These are phyloP conservation scores for Podospora comata DNA, from an alignment of 495 filamentous ascomycete species.

Conservation along the genomic window DNA sequence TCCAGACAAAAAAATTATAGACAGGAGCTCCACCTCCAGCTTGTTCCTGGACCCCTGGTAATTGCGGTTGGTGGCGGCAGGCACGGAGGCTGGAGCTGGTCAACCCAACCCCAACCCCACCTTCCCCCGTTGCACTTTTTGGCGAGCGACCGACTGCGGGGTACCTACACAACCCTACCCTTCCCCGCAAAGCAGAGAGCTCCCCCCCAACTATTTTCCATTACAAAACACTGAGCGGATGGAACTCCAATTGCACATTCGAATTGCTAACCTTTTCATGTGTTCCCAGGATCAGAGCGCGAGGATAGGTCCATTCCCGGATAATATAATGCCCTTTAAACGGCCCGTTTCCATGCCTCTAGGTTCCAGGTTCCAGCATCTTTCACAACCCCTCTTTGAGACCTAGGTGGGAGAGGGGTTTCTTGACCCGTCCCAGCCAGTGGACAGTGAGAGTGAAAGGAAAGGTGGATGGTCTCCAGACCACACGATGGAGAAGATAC, in stretches of 20 bases:
- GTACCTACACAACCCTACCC: background rate
- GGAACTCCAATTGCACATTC: background rate
- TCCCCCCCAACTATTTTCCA: background rate
- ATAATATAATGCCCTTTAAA: background rate
- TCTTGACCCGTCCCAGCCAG: background rate
- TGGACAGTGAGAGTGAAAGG: too few species aligned
- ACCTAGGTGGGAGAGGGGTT: background rate
- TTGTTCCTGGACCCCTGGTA: constrained; percentile 11
- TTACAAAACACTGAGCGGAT: background rate
- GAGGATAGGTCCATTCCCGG: background rate
- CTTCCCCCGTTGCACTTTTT: background rate
- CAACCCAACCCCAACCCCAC: background rate
- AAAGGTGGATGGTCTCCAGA: too few species aligned
- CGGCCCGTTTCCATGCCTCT: background rate
- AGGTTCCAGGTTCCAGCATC: background rate
- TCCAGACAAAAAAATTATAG: constrained; percentile 14
- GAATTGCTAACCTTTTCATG: background rate
- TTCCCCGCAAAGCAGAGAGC: background rate
- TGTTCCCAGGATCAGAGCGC: background rate
- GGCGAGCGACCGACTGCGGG: background rate
- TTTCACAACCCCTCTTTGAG: background rate
- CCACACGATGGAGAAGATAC: too few species aligned
- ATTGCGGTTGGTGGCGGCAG: background rate
- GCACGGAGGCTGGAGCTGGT: background rate
- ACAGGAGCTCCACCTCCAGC: constrained; percentile 14